Evolutionary conservation across 2,329 filamentous ascomycete species (phyloP).

Genomic region (Spiromastix sp.): DNA sequence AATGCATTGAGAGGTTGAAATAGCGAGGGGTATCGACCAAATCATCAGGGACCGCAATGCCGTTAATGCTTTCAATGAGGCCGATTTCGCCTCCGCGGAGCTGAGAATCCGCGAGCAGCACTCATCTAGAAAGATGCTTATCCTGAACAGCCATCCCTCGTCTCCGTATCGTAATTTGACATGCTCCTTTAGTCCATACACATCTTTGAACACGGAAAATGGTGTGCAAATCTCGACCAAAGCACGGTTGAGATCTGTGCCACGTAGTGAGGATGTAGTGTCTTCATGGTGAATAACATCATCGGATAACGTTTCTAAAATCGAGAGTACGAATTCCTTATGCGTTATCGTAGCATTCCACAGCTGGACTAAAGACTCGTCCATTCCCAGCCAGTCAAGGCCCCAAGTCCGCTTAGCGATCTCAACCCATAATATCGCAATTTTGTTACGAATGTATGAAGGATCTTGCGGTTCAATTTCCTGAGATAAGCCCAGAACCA

Average conservation of each 20-base stretch:
- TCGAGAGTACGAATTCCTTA: slow-evolving; percentile 77
- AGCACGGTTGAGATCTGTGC: slow-evolving; percentile 74
- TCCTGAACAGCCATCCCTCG: slow-evolving; percentile 78
- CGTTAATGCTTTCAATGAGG: slow-evolving; percentile 65
- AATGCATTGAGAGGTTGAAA: slow-evolving; percentile 61
- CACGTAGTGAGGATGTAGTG: slow-evolving; percentile 69
- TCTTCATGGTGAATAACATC: slow-evolving; percentile 92
- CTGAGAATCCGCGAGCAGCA: slow-evolving; percentile 59
- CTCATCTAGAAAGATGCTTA: slow-evolving; percentile 62
- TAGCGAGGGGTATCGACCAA: slow-evolving; percentile 80
- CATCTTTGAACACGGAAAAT: slow-evolving; percentile 59
- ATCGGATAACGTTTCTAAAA: slow-evolving; percentile 86
- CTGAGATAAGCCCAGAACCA: slow-evolving; percentile 70
- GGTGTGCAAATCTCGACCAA: slow-evolving; percentile 93
- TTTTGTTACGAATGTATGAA: slow-evolving; percentile 80
- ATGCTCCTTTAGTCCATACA: slow-evolving; percentile 63
- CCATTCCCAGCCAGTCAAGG: slow-evolving; percentile 92
- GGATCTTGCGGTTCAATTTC: slow-evolving; percentile 63
- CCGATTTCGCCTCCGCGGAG: slow-evolving; percentile 57
- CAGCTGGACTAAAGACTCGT: slow-evolving; percentile 65
- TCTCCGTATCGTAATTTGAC: slow-evolving; percentile 63
- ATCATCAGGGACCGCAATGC: slow-evolving; percentile 69
- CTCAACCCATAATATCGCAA: slow-evolving; percentile 89
- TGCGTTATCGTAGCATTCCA: slow-evolving; percentile 58
- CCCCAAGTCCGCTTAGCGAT: slow-evolving; percentile 88